phyloP scores from a whole-genome alignment of 2,329 filamentous ascomycete species.

The Boeremia exigua region DNA sequence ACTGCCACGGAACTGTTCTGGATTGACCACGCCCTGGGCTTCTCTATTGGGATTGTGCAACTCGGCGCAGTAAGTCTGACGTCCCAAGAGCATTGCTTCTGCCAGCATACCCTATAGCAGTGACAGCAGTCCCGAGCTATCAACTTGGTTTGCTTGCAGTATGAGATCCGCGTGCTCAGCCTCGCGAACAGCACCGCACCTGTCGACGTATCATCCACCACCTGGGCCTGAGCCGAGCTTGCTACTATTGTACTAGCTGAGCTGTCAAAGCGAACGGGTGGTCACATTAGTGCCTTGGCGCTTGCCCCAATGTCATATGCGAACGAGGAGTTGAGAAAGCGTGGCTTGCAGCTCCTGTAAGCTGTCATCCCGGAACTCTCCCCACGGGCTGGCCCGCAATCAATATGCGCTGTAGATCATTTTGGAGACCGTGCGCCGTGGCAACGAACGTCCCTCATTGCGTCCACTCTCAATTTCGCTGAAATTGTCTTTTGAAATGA shows the following conservation, averaged over 20 bases:
- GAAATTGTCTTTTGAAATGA: background rate
- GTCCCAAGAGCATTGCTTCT: constrained; percentile 11
- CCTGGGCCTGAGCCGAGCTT: constrained; percentile 25
- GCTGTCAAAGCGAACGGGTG: constrained; percentile 35
- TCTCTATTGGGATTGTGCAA: background rate
- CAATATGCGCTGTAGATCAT: constrained; percentile 12
- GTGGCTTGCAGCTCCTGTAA: constrained; percentile 10
- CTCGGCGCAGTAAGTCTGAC: constrained; percentile 2
- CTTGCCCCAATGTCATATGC: constrained; percentile 5
- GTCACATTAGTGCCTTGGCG: constrained; percentile 38
- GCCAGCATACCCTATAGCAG: constrained; percentile 20
- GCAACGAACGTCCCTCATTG: constrained; percentile 2
- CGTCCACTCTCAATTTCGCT: background rate
- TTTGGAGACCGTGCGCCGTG: constrained; percentile 1
- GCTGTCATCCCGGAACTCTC: constrained; percentile 6
- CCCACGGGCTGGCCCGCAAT: constrained; percentile 6
- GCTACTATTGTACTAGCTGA: constrained; percentile 37
- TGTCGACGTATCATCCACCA: constrained; percentile 22
- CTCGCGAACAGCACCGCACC: constrained; percentile 14
- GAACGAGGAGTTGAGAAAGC: constrained; percentile 17
- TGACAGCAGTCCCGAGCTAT: constrained; percentile 19
- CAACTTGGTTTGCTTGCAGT: constrained; percentile 35
- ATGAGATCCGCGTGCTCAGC: constrained; percentile 24
- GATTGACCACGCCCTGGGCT: background rate
- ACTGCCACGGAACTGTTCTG: constrained; percentile 22